Evolutionary conservation across 73 alveolate species (phyloP), one percentile per base, ranked within the genome.

Genomic region (Paramecium bursaria): DNA sequence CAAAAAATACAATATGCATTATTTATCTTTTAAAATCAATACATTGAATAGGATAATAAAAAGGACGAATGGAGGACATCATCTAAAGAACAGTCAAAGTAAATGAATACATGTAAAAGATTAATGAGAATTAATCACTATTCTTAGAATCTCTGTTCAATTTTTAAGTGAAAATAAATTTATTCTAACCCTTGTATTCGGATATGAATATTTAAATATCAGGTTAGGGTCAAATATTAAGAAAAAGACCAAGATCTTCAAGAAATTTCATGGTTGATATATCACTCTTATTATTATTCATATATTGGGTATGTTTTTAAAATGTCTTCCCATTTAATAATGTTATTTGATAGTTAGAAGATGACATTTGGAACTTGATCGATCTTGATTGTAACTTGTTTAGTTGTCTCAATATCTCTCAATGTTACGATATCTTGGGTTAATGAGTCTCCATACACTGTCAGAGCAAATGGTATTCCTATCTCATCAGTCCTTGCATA

Each of bases 401-500:
- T 88, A 95, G 95, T 96, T 50, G 97, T 90, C 55, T 51, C 90
- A 53, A 96, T 74, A 67, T 96, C 99, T 92, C 99, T 95, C 15
- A 96, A 87, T 42, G 99, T 96, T 21, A 96, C 98, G 11, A 98
- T 87, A 25, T 93, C 73, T 73, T 94, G 95, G 50, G 85, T 76
- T 29, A 90, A 48, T 48, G 99, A 92, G 74, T 94, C 95, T 92
- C 90, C 90, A 91, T 97, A 99, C 23, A 97, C 96, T 31, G 99
- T 98, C 86, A 97, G 92, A 11, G 99, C 99, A 90, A 97, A 98
- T 17, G 99, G 99, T 61, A 98, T 95, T 22, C 99, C 99, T 33
- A 97, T 90, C 86, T 98, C 99, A 74, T 98, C 99, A 74, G 99
- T 96, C 80, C 99, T 88, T 14, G 99, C 99, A 90, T 98, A 97